Base-by-base conservation (phyloP, 495 filamentous ascomycete genomes). In the Aspergillus nanangensis region DNA sequence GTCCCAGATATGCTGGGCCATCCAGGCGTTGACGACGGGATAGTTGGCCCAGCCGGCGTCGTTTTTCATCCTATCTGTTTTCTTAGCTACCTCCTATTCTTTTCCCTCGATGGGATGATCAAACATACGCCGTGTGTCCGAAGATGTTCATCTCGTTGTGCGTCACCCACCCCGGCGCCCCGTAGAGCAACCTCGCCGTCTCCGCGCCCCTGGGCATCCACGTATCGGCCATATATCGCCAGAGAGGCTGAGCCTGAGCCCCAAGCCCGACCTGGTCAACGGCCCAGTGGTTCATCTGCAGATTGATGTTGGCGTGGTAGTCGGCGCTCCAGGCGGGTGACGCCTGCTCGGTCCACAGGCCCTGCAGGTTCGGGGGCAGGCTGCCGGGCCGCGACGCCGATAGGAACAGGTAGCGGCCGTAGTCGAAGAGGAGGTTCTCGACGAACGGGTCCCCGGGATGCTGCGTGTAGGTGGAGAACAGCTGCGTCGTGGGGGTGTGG, bases 201-300 rank as follows among this genome's bases (percentile, higher is more conserved):
- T 77, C 71, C 5, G 63, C 51, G 13, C 76, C 76, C 10, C 71
- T 62, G 11, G 74, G 71, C 4, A 66, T 63, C 75, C 75, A 77
- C 0, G 66, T 77, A n/a, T 76, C 55, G n/a, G 58, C 46, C 57
- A 79, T 77, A 29, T 70, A 77, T 27, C 68, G 47, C 62, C 66
- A 77, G 0, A 71, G 50, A 7, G 67, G 53, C 15, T 59, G 48
- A 17, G 63, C 58, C 13, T 57, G 48, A 4, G 47, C 41, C 29
- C 69, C 32, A 1, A 75, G 57, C 0, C 71, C 65, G 3, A 67
- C 66, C 33, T 63, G 53, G 27, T 71, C 60, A 2, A 56, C 68
- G 1, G 49, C 57, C 71, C 72, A 77, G 50, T 69, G 52, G 39
- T 75, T 75, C 75, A 79, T 79, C 48, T 78, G 74, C 8, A 79